Evolutionary conservation across 2,329 filamentous ascomycete genomes (phyloP).

Genomic region (Aspergillus ustus): DNA sequence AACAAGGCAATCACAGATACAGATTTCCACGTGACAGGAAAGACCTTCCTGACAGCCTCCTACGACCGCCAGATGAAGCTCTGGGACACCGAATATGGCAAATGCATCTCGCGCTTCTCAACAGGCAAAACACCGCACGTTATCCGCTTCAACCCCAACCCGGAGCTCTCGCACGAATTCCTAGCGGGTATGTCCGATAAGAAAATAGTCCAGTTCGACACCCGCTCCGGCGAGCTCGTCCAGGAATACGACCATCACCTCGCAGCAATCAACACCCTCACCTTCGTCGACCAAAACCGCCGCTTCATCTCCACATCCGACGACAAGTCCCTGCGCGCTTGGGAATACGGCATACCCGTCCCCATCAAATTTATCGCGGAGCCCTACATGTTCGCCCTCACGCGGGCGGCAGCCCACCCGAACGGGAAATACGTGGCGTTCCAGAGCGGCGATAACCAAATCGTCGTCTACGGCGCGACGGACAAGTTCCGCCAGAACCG

Average conservation of each 20-base stretch:
- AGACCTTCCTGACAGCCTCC: slow-evolving; percentile 84
- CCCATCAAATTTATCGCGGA: slow-evolving; percentile 99
- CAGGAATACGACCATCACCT: slow-evolving; percentile 99
- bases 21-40: slow-evolving; percentile 81
- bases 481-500: slow-evolving; percentile 97
- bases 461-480: slow-evolving; percentile 90
- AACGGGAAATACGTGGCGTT: slow-evolving; percentile 93
- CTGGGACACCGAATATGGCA: slow-evolving; percentile 96
- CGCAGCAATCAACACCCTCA: slow-evolving; percentile 96
- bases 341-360: slow-evolving; percentile 98
- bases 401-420: slow-evolving; percentile 80
- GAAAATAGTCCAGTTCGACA: slow-evolving; percentile 98
- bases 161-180: slow-evolving; percentile 82
- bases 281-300: slow-evolving; percentile 90
- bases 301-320: slow-evolving; percentile 98
- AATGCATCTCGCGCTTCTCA: slow-evolving; percentile 84
- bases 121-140: slow-evolving; percentile 96
- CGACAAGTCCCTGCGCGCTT: slow-evolving; percentile 92
- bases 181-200: slow-evolving; percentile 97
- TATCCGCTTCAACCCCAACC: slow-evolving; percentile 85
- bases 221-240: slow-evolving; percentile 77
- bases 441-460: slow-evolving; percentile 93
- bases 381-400: slow-evolving; percentile 97
- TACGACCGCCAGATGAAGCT: slow-evolving; percentile 97
- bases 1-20: slow-evolving; percentile 88